Evolutionary conservation across 176 grass and related monocot genomes (phyloP).

Genomic region (Hsuehochloa calcarea): DNA sequence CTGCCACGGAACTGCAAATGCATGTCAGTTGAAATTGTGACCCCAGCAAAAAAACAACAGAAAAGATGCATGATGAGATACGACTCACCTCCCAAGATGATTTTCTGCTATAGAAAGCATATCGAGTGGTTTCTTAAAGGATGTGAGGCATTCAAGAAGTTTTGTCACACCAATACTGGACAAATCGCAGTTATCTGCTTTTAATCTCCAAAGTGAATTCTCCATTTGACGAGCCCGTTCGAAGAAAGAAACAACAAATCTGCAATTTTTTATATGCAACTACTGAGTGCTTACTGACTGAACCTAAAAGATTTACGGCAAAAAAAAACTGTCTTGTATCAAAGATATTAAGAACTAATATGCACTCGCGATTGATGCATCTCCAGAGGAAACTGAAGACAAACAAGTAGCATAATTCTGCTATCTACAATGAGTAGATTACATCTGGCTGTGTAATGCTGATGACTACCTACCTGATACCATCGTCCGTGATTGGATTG

Average conservation of each 20-base stretch:
- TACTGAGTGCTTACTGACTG: conserved; percentile 15
- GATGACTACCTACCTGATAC: conserved; percentile 76
- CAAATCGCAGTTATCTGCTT: conserved; percentile 62
- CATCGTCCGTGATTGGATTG: conserved; percentile 76
- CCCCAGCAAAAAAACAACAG: neutral
- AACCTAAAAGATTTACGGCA: neutral
- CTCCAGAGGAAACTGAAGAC: conserved; percentile 26
- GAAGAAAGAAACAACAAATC: conserved; percentile 72
- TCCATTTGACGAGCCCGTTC: conserved; percentile 51
- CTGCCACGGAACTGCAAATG: conserved; percentile 51
- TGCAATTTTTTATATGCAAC: conserved; percentile 41
- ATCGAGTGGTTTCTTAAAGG: conserved; percentile 52
- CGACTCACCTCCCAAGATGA: conserved; percentile 65
- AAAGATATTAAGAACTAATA: neutral
- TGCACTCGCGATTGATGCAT: neutral
- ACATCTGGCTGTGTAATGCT: conserved; percentile 20
- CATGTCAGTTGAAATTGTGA: conserved; percentile 5
- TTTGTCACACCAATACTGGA: conserved; percentile 52
- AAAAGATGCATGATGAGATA: neutral
- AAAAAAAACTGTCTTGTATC: conserved; percentile 3
- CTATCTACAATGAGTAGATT: neutral
- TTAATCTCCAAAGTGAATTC: conserved; percentile 62
- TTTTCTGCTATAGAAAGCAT: conserved; percentile 79
- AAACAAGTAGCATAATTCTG: neutral
- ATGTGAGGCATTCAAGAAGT: conserved; percentile 65